Conservation (phyloP, 768 basidiomycete species). For the Favolaschia claudopus region DNA sequence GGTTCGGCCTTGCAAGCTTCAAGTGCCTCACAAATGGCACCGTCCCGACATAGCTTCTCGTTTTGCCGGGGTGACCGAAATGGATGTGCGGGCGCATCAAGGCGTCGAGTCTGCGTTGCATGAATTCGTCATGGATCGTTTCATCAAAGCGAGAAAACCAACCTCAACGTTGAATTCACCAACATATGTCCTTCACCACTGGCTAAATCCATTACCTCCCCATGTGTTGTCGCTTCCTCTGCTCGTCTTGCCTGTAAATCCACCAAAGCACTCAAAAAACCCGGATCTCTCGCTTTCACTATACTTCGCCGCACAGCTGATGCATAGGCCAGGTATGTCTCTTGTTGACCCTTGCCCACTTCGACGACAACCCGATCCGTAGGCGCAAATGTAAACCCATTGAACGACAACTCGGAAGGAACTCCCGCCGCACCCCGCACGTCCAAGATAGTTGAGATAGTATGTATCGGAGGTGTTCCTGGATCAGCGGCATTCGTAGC, state of each 20-base stretch:
- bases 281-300: slow-evolving; percentile 2
- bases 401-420: slow-evolving; percentile 1
- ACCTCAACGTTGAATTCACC: slow-evolving; percentile 15
- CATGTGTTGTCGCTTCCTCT: background rate
- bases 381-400: slow-evolving; percentile 12
- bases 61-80: slow-evolving; percentile 9
- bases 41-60: slow-evolving; percentile 12
- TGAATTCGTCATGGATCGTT: too few relatives aligned
- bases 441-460: slow-evolving; percentile 13
- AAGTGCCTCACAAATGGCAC: slow-evolving; percentile 14
- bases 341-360: background rate
- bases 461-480: background rate
- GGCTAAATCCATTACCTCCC: slow-evolving; percentile 15
- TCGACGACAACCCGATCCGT: background rate
- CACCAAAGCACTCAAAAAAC: background rate
- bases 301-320: slow-evolving; percentile 1
- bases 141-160: background rate
- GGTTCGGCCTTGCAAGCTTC: slow-evolving; percentile 15
- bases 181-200: slow-evolving; percentile 12
- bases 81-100: slow-evolving; percentile 10
- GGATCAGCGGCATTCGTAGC: slow-evolving; percentile 12
- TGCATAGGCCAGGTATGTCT: slow-evolving; percentile 12
- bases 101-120: background rate
- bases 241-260: slow-evolving; percentile 11
- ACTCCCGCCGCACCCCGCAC: slow-evolving; percentile 9